Percentiles rank a stretch among this genome's conserved stretches.
Conservation (phyloP, 1,139 yeast species). For the Keqinozyma sinolaborantium region DNA sequence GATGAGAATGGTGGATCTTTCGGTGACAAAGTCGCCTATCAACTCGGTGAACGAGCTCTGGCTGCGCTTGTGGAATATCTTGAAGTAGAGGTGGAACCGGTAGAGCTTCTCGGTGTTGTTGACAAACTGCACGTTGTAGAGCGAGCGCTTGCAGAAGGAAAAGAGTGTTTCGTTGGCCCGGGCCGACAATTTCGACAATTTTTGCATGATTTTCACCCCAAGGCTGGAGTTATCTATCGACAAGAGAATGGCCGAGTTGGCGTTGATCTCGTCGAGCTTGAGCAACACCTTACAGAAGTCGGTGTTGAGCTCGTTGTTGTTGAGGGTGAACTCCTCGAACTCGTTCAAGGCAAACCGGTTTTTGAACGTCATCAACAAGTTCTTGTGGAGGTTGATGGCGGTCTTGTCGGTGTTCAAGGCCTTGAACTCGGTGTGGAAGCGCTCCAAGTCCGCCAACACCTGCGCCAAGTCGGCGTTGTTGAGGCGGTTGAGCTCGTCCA, state of each 20-base stretch:
- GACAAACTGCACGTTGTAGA: constrained; percentile 33
- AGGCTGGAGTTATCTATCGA: constrained; percentile 67
- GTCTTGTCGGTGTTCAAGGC: constrained; percentile 40
- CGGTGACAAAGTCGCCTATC: constrained; percentile 40
- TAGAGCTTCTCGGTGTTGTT: constrained; percentile 23
- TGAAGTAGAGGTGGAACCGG: constrained; percentile 32
- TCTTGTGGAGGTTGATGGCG: constrained; percentile 47
- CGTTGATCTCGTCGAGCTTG: constrained; percentile 62
- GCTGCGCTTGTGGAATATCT: constrained; percentile 31
- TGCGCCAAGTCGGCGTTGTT: constrained; percentile 36
- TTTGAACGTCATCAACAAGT: constrained; percentile 55
- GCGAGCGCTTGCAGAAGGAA: constrained; percentile 29
- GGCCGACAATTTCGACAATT: constrained; percentile 51
- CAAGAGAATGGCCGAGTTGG: constrained; percentile 65
- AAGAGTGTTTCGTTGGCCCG: constrained; percentile 50
- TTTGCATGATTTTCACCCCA: constrained; percentile 67
- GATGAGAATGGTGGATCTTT: constrained; percentile 52
- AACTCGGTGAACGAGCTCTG: constrained; percentile 52
- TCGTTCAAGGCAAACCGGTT: constrained; percentile 67
- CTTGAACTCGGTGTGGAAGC: constrained; percentile 34
- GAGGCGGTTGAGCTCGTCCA: constrained; percentile 29
- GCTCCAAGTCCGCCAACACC: constrained; percentile 14
- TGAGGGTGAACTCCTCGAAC: constrained; percentile 60
- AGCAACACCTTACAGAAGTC: constrained; percentile 62
- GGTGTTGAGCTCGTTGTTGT: constrained; percentile 39